A percentile compares a stretch with the other conserved stretches of the same genome.
These are phyloP conservation scores for Cladosporium sp. DNA, from an alignment of 2,329 filamentous ascomycete species.

Conservation along the genomic window DNA sequence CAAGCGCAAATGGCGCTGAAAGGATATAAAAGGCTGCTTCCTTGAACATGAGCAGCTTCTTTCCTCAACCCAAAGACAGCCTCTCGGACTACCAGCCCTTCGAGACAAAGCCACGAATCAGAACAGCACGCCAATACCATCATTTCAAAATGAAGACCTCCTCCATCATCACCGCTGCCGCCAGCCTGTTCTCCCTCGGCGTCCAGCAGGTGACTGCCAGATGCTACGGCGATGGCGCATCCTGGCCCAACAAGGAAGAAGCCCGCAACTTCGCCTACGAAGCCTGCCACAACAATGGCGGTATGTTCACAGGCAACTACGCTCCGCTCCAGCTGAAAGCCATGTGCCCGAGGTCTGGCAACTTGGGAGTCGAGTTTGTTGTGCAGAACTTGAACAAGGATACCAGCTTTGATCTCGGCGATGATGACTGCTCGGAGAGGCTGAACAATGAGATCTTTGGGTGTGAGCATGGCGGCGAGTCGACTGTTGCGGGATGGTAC, in stretches of 20 bases:
- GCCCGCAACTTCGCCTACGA: conserved; percentile 12
- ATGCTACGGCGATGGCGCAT: conserved; percentile 12
- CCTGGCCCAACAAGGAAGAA: conserved; percentile 13
- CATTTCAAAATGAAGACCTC: background rate
- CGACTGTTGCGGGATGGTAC: conserved; percentile 9
- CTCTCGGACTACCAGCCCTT: background rate
- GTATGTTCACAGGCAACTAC: conserved; percentile 18
- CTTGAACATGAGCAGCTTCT: background rate
- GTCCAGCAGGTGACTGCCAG: background rate
- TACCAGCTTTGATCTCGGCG: conserved; percentile 13
- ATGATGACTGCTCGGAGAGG: conserved; percentile 17
- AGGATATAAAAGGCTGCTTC: background rate
- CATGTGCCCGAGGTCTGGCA: conserved; percentile 15
- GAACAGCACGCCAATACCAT: background rate
- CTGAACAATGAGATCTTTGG: conserved; percentile 15
- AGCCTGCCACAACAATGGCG: conserved; percentile 15
- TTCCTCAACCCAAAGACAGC: background rate
- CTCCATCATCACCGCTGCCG: background rate
- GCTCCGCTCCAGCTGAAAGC: conserved; percentile 15
- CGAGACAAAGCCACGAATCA: background rate
- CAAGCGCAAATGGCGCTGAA: background rate
- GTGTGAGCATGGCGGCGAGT: conserved; percentile 10
- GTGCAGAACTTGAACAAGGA: conserved; percentile 16
- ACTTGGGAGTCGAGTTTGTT: conserved; percentile 13
- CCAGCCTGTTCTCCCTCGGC: background rate